Base-by-base conservation (phyloP, 1,284 basidiomycete genomes). In the Moesziomyces parantarcticus region DNA sequence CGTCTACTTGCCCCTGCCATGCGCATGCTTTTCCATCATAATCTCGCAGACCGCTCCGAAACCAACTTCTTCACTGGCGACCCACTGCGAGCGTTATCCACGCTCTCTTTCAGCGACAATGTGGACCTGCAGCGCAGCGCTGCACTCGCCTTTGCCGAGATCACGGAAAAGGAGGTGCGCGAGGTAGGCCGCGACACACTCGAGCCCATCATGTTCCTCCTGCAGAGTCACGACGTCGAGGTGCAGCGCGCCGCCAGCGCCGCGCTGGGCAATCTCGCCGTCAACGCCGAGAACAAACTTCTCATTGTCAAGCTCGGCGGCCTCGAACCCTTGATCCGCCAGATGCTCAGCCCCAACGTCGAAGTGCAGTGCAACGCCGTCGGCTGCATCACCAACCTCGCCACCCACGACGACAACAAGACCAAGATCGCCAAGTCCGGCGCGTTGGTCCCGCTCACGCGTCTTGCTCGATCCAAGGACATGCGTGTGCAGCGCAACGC, bases 301-400 rank as follows among this genome's bases (percentile, higher is more conserved):
- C 90, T 98, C 80, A 99, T 99, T 76, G 97, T 99, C 77, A 95
- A 96, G 84, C 89, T 99, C 48, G 96, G 96, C 51, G 97, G 97
- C 52, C 89, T 99, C 43, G 97, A 99, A 84, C 97, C 96, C 54
- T 88, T 99, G 79, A 99, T 99, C 82, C 91, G 95, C 61, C 97
- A 99, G 85, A 99, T 99, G 97, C 90, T 98, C 58, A 95, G 93
- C 79, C 95, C 96, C 6, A 99, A 99, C 83, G 96, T 99, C 42
- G 97, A 99, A 84, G 97, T 99, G 2, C 97, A 99, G 85, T 99
- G 97, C 87, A 99, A 99, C 83, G 97, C 97, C n/a, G 97, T 99
- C 39, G 97, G 97, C 39, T 99, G 97, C 85, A 95, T 99, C 58
- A 99, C 97, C 39, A 99, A 99, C 85, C 88, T 99, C 56, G 97